Conservation (phyloP, 139 green algal species). For the Picochlorum sp. region DNA sequence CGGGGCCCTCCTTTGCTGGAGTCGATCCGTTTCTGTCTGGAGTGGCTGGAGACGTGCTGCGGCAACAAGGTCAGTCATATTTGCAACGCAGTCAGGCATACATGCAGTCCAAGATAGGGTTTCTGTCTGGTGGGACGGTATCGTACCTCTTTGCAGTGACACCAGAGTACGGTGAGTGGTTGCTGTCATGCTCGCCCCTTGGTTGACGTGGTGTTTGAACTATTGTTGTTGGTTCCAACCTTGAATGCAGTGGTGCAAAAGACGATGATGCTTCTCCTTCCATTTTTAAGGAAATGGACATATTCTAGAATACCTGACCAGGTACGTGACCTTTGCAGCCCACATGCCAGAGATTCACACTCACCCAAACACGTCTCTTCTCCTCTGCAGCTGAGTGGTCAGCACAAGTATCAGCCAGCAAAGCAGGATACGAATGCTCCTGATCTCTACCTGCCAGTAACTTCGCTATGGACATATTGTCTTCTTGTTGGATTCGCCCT, state of each 20-base stretch:
- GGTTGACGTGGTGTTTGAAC: neutral
- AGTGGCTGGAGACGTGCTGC: conserved; percentile 37
- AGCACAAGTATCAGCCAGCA: conserved; percentile 78
- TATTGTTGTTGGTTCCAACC: neutral
- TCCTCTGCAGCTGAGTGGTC: conserved; percentile 54
- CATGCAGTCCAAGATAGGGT: conserved; percentile 49
- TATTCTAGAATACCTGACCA: conserved; percentile 71
- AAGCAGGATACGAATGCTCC: conserved; percentile 84
- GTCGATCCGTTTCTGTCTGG: conserved; percentile 31
- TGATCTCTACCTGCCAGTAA: conserved; percentile 93
- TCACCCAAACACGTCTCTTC: neutral
- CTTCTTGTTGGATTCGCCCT: conserved; percentile 48
- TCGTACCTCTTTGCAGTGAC: conserved; percentile 86
- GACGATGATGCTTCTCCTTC: conserved; percentile 82
- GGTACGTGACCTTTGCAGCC: conserved; percentile 25
- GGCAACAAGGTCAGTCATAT: conserved; percentile 38
- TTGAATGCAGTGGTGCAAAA: conserved; percentile 46
- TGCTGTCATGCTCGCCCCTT: neutral
- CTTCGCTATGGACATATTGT: conserved; percentile 77
- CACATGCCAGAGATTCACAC: neutral
- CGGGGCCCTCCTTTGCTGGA: neutral
- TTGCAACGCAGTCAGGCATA: conserved; percentile 38
- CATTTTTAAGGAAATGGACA: conserved; percentile 83
- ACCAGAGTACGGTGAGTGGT: conserved; percentile 56
- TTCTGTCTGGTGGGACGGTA: conserved; percentile 61